These are phyloP conservation scores for Fusarium staphyleae DNA, from an alignment of 2,329 filamentous ascomycete genomes.

Conservation along the genomic window DNA sequence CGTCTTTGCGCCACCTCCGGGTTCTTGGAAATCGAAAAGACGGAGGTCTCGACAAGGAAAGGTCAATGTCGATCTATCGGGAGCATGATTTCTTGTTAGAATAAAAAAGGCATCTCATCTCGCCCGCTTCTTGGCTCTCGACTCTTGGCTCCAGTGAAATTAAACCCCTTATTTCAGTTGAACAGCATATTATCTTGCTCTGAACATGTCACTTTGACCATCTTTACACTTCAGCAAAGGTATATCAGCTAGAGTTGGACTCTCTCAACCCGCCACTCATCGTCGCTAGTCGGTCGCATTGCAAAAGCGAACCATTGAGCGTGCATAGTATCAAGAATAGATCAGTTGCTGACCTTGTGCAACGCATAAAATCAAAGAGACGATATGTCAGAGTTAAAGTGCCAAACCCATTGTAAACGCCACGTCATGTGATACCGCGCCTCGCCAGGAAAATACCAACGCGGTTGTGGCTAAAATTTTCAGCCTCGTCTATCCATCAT, in stretches of 20 bases:
- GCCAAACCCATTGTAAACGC: constrained; percentile 10
- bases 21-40: neutral
- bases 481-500: constrained; percentile 15
- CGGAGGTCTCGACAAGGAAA: constrained; percentile 8
- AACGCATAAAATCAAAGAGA: neutral
- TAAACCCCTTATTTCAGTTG: constrained; percentile 19
- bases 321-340: neutral
- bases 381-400: neutral
- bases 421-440: constrained; percentile 39
- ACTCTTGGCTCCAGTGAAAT: neutral
- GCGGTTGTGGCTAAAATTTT: constrained; percentile 39
- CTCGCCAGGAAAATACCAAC: constrained; percentile 16
- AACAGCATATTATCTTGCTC: constrained; percentile 18
- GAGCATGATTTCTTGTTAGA: constrained; percentile 27
- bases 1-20: neutral
- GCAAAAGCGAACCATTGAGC: neutral
- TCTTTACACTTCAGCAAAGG: neutral
- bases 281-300: neutral
- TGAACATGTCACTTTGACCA: constrained; percentile 1
- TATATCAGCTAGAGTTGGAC: neutral
- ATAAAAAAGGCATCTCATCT: constrained; percentile 22
- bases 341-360: too few species aligned
- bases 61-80: constrained; percentile 35
- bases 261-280: constrained; percentile 6
- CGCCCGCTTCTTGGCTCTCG: constrained; percentile 28